A percentile compares a stretch with the other conserved stretches of the same genome.
These are phyloP conservation scores for Setomelanomma holmii DNA, from an alignment of 2,329 filamentous ascomycete genomes.

Conservation along the genomic window DNA sequence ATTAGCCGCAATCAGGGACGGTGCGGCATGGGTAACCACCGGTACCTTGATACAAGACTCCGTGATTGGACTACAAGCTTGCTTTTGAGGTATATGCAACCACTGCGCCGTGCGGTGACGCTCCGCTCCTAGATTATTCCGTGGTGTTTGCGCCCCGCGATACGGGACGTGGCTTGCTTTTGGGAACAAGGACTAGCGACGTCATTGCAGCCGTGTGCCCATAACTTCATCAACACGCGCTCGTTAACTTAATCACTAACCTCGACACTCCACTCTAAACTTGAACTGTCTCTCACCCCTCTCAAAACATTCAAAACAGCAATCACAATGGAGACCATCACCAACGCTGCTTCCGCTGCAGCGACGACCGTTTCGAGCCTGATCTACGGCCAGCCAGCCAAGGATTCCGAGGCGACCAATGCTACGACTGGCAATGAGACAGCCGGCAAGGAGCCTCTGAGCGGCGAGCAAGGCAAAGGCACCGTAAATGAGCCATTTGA, in stretches of 20 bases:
- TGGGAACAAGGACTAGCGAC: constrained; percentile 11
- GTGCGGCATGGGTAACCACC: constrained; percentile 3
- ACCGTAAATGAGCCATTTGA: constrained; percentile 77
- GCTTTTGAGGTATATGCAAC: constrained; percentile 6
- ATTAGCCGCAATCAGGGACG: constrained; percentile 4
- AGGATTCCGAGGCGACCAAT: constrained; percentile 39
- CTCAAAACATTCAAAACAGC: not conserved
- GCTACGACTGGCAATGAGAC: constrained; percentile 34
- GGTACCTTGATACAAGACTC: constrained; percentile 1
- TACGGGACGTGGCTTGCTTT: constrained; percentile 13
- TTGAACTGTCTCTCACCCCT: not conserved
- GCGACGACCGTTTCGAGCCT: constrained; percentile 41
- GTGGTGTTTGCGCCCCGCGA: constrained; percentile 17
- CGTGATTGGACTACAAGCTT: constrained; percentile 10
- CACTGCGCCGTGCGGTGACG: constrained; percentile 21
- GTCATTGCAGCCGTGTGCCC: constrained; percentile 26
- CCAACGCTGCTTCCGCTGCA: constrained; percentile 38
- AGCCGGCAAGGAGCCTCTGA: constrained; percentile 69
- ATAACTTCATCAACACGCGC: constrained; percentile 16
- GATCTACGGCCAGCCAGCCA: constrained; percentile 46
- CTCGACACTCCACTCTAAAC: not conserved
- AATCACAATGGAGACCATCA: constrained; percentile 48
- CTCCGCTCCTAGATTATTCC: constrained; percentile 19
- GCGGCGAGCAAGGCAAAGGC: constrained; percentile 73
- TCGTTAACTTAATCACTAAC: not conserved